Evolutionary conservation across 1,284 basidiomycete genomes (phyloP).

Genomic region (Cutaneotrichosporon mucoides): DNA sequence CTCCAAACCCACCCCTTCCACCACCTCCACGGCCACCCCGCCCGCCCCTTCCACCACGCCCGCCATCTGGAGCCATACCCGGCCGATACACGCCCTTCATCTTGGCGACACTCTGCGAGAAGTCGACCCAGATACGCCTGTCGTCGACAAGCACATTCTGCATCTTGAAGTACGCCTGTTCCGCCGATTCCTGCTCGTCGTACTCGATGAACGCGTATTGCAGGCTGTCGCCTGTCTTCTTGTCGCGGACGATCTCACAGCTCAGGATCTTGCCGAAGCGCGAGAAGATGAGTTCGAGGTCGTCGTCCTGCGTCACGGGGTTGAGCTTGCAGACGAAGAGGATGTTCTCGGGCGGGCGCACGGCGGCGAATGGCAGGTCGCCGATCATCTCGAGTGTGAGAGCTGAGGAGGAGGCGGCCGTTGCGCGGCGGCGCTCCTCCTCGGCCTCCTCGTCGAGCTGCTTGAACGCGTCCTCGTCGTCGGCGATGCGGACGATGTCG

Average conservation of each 20-base stretch:
- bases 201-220: slow-evolving; percentile 99
- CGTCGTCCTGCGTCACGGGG: slow-evolving; percentile 89
- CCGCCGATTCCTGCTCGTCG: slow-evolving; percentile 84
- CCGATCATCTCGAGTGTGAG: slow-evolving; percentile 99
- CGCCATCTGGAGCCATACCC: slow-evolving; percentile 21
- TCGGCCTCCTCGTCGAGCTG: slow-evolving; percentile 67
- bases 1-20: slow-evolving; percentile 28
- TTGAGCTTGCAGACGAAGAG: slow-evolving; percentile 99
- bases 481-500: slow-evolving; percentile 67
- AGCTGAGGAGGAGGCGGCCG: slow-evolving; percentile 85
- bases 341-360: slow-evolving; percentile 96
- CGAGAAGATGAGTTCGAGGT: slow-evolving; percentile 95
- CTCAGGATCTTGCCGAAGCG: slow-evolving; percentile 92
- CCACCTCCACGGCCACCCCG: slow-evolving; percentile 26
- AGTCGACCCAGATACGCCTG: slow-evolving; percentile 97
- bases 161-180: slow-evolving; percentile 99
- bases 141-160: slow-evolving; percentile 99
- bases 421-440: slow-evolving; percentile 70
- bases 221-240: slow-evolving; percentile 89
- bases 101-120: slow-evolving; percentile 82
- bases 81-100: slow-evolving; percentile 51
- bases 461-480: slow-evolving; percentile 76
- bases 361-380: slow-evolving; percentile 95
- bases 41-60: slow-evolving; percentile 23
- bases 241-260: slow-evolving; percentile 95